Evolutionary conservation across 345 rosid species (phyloP).

Genomic region (Excoecaria agallocha): DNA sequence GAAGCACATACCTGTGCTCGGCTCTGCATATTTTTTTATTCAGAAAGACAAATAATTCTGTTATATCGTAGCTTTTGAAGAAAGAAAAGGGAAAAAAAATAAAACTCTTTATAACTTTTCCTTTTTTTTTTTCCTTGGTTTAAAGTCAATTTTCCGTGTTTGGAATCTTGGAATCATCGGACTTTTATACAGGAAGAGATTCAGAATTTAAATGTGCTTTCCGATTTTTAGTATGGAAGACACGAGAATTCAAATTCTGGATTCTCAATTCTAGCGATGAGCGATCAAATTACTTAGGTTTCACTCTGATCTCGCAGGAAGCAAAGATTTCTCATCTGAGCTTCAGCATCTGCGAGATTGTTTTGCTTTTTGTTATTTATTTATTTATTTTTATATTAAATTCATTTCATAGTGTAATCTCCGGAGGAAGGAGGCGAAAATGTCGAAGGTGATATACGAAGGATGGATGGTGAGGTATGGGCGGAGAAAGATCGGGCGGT

Average conservation of each 20-base stretch:
- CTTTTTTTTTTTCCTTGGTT: too few species aligned
- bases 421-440: slow-evolving; percentile 21
- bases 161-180: slow-evolving; percentile 15
- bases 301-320: slow-evolving; percentile 21
- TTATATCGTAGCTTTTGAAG: not conserved
- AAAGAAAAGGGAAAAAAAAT: not conserved
- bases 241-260: slow-evolving; percentile 21
- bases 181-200: not conserved
- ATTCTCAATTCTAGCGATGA: slow-evolving; percentile 23
- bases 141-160: slow-evolving; percentile 17
- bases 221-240: not conserved
- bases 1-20: not conserved
- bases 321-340: slow-evolving; percentile 24
- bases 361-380: not conserved
- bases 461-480: slow-evolving; percentile 99
- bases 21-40: not conserved
- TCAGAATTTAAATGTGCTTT: not conserved
- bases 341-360: slow-evolving; percentile 41
- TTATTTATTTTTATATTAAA: not conserved
- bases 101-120: too few species aligned
- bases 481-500: slow-evolving; percentile 93
- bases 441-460: slow-evolving; percentile 89
- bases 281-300: slow-evolving; percentile 14
- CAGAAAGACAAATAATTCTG: not conserved
- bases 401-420: not conserved